Base-by-base conservation (phyloP, 2,329 filamentous ascomycete species). In the Fusarium sp. region DNA sequence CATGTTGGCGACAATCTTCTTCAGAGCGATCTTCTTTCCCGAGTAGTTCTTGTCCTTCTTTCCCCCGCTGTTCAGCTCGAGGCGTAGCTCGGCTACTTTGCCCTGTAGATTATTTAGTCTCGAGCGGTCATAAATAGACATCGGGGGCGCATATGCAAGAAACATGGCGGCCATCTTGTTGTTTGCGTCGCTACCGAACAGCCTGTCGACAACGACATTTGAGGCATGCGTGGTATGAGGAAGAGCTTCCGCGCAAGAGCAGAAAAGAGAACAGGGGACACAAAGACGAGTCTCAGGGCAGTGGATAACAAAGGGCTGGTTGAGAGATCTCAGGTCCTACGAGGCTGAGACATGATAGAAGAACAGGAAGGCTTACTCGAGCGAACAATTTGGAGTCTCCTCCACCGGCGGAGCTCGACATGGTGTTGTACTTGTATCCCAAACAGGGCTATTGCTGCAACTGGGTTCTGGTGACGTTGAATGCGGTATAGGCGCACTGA, bases 1-100 rank as follows among this genome's bases (percentile, higher is more conserved):
- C 95, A 99, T 99, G 76, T 99, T 99, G 75, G 95, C 95, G 70
- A 99, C 95, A 69, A 99, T 98, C 84, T 97, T 97, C 85, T 99
- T 99, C 63, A 99, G 84, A 10, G 95, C 93, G 73, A 97, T 96
- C 85, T 98, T 98, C 84, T 98, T 99, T 66, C 88, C 87, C 39
- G 89, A 85, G 78, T 92, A 90, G 79, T 96, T 97, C 85, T 97
- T 98, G 81, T 99, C 95, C 82, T 98, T 99, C 83, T 96, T 97
- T 67, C 91, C 90, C 74, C 93, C 93, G 77, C 89, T 92, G 78
- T 93, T 93, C 74, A 99, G 86, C 82, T 99, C 95, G 75, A 91
- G 87, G 76, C 95, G 92, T 74, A 99, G 84, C 85, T 99, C 95
- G 62, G 94, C 93, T 67, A 98, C 95, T 85, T 99, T 99, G 84